Conservation (phyloP, 257 asterid genomes). For the Nicotiana tabacum region DNA sequence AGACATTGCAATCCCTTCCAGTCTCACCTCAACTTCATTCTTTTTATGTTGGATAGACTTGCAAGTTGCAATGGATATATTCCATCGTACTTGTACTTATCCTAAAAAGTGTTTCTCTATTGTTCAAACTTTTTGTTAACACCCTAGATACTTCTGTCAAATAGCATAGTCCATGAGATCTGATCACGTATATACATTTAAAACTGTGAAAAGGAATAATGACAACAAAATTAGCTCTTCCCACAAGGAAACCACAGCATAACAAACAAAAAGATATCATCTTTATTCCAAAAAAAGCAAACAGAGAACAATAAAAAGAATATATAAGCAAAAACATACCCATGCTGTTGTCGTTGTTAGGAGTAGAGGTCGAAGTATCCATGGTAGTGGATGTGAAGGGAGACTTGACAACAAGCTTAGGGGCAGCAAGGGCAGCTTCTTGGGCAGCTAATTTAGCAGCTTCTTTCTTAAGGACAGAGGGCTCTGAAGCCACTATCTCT, state of each 20-base stretch:
- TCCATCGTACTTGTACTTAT: background rate
- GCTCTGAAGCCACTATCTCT: slow-evolving; percentile 56
- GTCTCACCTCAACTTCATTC: background rate
- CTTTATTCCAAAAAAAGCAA: background rate
- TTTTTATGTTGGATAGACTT: background rate
- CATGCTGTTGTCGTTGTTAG: slow-evolving; percentile 29
- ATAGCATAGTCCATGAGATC: background rate
- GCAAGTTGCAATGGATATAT: too few relatives aligned
- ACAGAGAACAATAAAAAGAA: background rate
- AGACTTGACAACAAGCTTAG: slow-evolving; percentile 65
- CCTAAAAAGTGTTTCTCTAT: background rate
- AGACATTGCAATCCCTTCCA: background rate
- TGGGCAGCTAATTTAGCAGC: slow-evolving; percentile 77
- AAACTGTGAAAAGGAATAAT: background rate
- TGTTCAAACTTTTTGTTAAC: background rate
- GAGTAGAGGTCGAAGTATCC: slow-evolving; percentile 8
- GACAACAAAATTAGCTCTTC: background rate
- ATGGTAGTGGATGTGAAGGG: slow-evolving; percentile 15
- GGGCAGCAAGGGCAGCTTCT: slow-evolving; percentile 88
- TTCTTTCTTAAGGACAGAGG: slow-evolving; percentile 66
- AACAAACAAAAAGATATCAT: background rate
- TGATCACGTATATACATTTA: background rate
- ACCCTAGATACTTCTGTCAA: background rate
- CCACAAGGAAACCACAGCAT: background rate
- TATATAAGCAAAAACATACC: slow-evolving; percentile 6